Evolutionary conservation across 768 basidiomycete genomes (phyloP), one percentile per base, ranked within the genome.

Genomic region (Boletus coccyginus): DNA sequence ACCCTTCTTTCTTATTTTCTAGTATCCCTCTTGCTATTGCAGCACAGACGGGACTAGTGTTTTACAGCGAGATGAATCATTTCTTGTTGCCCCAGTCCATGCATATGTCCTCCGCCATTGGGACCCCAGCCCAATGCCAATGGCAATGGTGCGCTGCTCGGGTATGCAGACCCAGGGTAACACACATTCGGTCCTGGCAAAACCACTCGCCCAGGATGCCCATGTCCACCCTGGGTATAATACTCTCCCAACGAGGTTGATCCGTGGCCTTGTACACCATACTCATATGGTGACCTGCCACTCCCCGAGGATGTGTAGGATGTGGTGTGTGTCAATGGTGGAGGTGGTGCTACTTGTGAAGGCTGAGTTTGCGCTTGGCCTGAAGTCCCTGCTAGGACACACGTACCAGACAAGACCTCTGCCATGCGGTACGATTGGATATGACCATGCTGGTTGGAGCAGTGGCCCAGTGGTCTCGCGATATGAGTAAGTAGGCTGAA

Each of bases 11-110:
- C 21, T 21, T 21, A 21, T 21, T 21, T 21, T 21, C 21, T 21
- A 21, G 21, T 21, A 21, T 21, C 21, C 2, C 21, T 21, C 21
- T 21, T 21, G 21, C 21, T 21, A 21, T 21, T 21, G 21, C 21
- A 21, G 21, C 21, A 21, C 21, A 21, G 21, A 21, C 2, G 21
- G 21, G 2, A 21, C 21, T 21, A 21, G 21, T 21, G 21, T 21
- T 2, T 21, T 21, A 21, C 21, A 21, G 72, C 70, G 32, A 73
- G 71, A 46, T 74, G 73, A 11, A 72, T 73, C 60, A 71, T 69
- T 32, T 71, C 68, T 31, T 70, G 66, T 42, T 64, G 70, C 29
- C 65, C 63, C 24, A 70, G 46, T 33, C 56, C 56, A 10, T 66
- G 62, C 6, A 44, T 24, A 4, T 64, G 66, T 16, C 31, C 57